Evolutionary conservation across 2,329 filamentous ascomycete genomes (phyloP), one percentile per base, ranked within the genome.

Genomic region (Chrysoporthe puriensis): DNA sequence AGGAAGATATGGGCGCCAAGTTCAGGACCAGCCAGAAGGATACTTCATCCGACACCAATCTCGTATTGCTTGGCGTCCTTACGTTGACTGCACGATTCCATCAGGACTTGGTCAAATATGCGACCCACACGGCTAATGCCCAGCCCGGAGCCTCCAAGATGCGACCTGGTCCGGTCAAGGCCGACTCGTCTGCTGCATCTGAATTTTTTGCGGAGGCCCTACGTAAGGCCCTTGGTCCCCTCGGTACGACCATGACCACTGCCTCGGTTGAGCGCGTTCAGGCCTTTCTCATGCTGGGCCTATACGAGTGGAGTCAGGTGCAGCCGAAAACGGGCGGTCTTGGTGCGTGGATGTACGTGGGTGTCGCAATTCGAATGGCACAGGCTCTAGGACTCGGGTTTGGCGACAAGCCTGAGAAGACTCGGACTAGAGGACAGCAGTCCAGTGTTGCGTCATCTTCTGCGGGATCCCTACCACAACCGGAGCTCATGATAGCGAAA

Each of bases 291-390:
- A 92, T 93, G 89, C 81, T 93, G 8, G 88, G 86, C 1, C 79
- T 91, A 13, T 91, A 92, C 70, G 89, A 92, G 70, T 92, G 90
- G 90, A 88, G 87, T 13, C 88, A 89, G 75, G 84, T 85, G 9
- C 80, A 84, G 6, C 78, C 79, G 4, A 78, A 79, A 61, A 74
- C 76, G 1, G 82, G 80, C 70, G 89, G 89, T 1, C 77, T 85
- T 26, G 85, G 85, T 52, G 89, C 89, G 16, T 93, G 89, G 86
- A 84, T 90, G 74, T 87, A 87, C 69, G 82, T 92, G 42, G 89
- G 89, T 14, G 79, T 88, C 8, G 89, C 90, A 4, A 86, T 90
- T 58, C 83, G 87, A 43, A 85, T 89, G 78, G 89, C 90, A 2
- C 88, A 89, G 68, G 84, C 84, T 2, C 81, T 91, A 67, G 85